phyloP scores from a whole-genome alignment of 345 rosid genomes.

The Acer negundo region DNA sequence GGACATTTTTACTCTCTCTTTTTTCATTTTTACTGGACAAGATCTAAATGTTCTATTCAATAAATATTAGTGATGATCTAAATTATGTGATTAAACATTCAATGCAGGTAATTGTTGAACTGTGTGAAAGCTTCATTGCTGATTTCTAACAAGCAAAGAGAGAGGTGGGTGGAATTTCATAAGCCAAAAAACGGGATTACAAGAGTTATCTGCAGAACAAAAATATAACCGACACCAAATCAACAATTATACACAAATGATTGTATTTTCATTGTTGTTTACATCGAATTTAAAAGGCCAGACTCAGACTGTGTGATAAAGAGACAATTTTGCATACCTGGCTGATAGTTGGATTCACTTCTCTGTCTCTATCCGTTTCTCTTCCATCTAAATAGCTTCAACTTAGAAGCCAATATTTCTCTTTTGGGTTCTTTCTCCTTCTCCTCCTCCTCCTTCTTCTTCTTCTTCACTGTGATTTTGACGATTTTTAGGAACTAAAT shows the following conservation, averaged over 20 bases:
- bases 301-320: not conserved
- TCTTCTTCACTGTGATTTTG: no score
- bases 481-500: no score
- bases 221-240: not conserved
- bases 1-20: not conserved
- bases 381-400: not conserved
- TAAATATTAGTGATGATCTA: not conserved
- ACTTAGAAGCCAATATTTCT: no score
- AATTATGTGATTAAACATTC: no score
- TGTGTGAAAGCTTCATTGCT: not conserved
- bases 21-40: no score
- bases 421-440: no score
- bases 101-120: not conserved
- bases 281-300: not conserved
- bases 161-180: not conserved
- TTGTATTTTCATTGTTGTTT: not conserved
- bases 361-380: not conserved
- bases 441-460: no score
- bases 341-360: not conserved
- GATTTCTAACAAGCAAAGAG: not conserved
- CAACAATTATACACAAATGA: not conserved
- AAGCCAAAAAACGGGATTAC: not conserved
- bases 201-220: not conserved
- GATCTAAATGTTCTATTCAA: no score
- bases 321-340: not conserved